These are phyloP conservation scores for Alloteropsis angusta DNA, from an alignment of 202 grass and related monocot genomes.

Conservation along the genomic window DNA sequence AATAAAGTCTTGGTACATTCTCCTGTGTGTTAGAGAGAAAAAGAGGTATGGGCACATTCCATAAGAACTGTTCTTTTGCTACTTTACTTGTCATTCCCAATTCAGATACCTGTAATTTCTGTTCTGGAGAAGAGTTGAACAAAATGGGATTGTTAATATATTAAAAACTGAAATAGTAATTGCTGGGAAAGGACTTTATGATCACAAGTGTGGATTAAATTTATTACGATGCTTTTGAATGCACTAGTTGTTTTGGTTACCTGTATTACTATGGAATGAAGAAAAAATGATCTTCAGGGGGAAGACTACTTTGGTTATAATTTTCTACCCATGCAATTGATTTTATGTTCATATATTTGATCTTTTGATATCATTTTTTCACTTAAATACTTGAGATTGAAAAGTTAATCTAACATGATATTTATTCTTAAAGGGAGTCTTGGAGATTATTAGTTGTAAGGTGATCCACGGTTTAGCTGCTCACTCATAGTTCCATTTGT, in stretches of 20 bases:
- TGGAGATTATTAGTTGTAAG: not conserved
- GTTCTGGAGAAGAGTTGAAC: not conserved
- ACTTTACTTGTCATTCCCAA: not conserved
- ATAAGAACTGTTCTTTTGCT: not conserved
- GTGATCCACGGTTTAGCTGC: not conserved
- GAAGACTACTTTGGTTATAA: not conserved
- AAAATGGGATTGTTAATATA: not conserved
- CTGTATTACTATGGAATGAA: not conserved
- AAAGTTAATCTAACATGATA: not conserved
- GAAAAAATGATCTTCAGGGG: not conserved
- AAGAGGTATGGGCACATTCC: not conserved
- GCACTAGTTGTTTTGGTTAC: not conserved
- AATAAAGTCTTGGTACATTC: not conserved
- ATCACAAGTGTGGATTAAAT: not conserved
- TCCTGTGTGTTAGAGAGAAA: no score
- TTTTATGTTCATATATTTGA: not conserved
- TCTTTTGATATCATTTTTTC: not conserved
- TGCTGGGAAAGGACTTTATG: not conserved
- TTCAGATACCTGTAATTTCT: constrained; percentile 1
- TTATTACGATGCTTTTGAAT: not conserved
- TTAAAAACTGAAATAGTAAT: not conserved
- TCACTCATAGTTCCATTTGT: not conserved
- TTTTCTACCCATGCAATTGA: not conserved
- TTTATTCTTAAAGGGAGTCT: not conserved
- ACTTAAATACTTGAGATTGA: not conserved